Base-by-base conservation (phyloP, 2,329 filamentous ascomycete genomes). In the Fusarium marasasianum region DNA sequence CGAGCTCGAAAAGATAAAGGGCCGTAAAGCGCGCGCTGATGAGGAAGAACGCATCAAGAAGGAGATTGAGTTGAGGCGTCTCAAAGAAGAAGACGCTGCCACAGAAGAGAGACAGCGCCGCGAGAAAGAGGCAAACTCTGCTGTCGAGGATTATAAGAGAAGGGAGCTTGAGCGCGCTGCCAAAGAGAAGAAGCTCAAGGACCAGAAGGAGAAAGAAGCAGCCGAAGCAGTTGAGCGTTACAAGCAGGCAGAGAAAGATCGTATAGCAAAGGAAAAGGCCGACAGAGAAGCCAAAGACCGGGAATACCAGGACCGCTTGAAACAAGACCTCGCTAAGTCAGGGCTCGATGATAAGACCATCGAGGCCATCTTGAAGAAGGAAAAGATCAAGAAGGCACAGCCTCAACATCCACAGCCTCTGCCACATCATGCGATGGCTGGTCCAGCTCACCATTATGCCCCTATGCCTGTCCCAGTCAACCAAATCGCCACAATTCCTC, bases 291-390 rank as follows among this genome's bases (percentile, higher is more conserved):
- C 76, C 22, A 75, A 59, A 24, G 76, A 77, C n/a, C 71, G 40
- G 70, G 86, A 91, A 75, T 91, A 89, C 74, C 85, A 87, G 77
- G 83, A 83, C 33, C 86, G 87, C 45, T 81, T 92, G 53, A 87
- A 89, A 76, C 88, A 91, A 72, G 86, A 91, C 56, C 82, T 92
- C 43, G 81, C 88, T 66, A 87, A 87, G 55, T 88, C 89, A 5
- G 90, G 90, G 6, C 82, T 92, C 47, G 86, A 88, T 75, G 88
- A 91, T 76, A 86, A 87, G 73, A 86, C 87, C 70, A 91, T 92
- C 73, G 82, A 85, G 47, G 88, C 89, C 26, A 88, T 92, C 69
- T 79, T 91, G 60, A 87, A 89, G 75, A 89, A 89, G 76, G 86
- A 90, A 77, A 88, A 87, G 77, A 79, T 85, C 13, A 77, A 81